Evolutionary conservation across 2,329 filamentous ascomycete genomes (phyloP), one percentile per base, ranked within the genome.

Genomic region (Plenodomus lindquistii): DNA sequence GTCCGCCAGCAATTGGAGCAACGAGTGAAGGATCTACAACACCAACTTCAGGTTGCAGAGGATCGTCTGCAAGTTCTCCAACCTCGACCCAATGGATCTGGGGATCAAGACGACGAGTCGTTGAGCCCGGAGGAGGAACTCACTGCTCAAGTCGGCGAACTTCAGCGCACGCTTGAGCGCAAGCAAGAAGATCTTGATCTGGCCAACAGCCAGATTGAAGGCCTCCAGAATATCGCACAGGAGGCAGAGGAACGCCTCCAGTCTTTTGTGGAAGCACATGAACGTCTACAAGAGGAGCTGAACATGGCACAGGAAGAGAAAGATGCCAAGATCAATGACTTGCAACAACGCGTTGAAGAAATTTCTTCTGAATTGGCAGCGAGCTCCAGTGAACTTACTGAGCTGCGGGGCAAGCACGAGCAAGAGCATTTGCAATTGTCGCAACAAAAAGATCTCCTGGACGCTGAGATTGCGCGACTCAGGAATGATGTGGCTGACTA

Each of bases 191-290:
- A 97, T 61, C 78, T 97, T 11, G 89, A 95, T 59, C 87, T 86
- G 62, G 85, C 89, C 13, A 91, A 89, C 72, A 81, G 84, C 29
- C 88, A 96, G 65, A 85, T 87, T 35, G 91, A 96, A 66, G 87
- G 91, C 60, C 97, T 95, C 79, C 93, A 89, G 72, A 83, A 86
- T 41, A 90, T 97, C 60, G 91, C 91, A 60, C 90, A 95, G 71
- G 81, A 85, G 24, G 87, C 90, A 2, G 94, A 99, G 69, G 93
- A 97, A 59, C 88, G 92, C 42, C 80, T 97, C 15, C 84, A 91
- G 56, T 89, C 86, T 49, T 79, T 95, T 44, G 87, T 86, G 40
- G 84, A 88, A 29, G 88, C 91, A 0, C 86, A 94, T 52, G 92
- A 96, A 39, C 55, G 60, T 27, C 52, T 61, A 9, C 85, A 94